Conservation (phyloP, 371 early-diverging fungal genomes). For the Coemansia linderi region DNA sequence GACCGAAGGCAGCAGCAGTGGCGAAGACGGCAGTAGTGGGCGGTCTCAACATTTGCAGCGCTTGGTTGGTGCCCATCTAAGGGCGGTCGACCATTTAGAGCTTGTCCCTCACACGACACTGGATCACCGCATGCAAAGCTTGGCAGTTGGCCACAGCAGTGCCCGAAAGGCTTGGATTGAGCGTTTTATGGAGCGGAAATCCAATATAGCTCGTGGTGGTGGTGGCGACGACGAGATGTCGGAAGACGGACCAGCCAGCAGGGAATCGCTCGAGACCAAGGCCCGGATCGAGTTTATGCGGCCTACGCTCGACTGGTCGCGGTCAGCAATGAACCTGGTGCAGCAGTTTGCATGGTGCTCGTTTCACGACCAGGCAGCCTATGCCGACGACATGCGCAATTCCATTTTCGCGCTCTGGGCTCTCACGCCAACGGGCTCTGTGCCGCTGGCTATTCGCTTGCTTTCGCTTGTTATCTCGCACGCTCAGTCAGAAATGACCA, state of each 20-base stretch:
- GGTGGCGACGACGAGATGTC: neutral
- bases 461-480: slow-evolving; percentile 23
- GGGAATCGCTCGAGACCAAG: slow-evolving; percentile 12
- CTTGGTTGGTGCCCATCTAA: slow-evolving; percentile 11
- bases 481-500: slow-evolving; percentile 9
- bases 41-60: neutral
- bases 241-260: neutral
- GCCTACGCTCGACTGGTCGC: slow-evolving; percentile 21
- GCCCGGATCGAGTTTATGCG: slow-evolving; percentile 27
- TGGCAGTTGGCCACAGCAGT: slow-evolving; percentile 26
- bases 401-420: slow-evolving; percentile 39
- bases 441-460: slow-evolving; percentile 24
- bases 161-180: slow-evolving; percentile 34
- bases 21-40: neutral
- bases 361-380: slow-evolving; percentile 13
- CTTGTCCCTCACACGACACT: slow-evolving; percentile 42
- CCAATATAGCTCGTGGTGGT: neutral
- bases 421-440: slow-evolving; percentile 38
- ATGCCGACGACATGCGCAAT: slow-evolving; percentile 21
- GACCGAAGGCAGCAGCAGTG: neutral
- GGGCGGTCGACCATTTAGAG: slow-evolving; percentile 24
- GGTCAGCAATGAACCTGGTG: slow-evolving; percentile 17
- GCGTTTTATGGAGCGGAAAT: neutral
- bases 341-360: slow-evolving; percentile 13
- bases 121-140: slow-evolving; percentile 26